Conservation (phyloP, 495 filamentous ascomycete genomes). For the Xylaria palmicola region DNA sequence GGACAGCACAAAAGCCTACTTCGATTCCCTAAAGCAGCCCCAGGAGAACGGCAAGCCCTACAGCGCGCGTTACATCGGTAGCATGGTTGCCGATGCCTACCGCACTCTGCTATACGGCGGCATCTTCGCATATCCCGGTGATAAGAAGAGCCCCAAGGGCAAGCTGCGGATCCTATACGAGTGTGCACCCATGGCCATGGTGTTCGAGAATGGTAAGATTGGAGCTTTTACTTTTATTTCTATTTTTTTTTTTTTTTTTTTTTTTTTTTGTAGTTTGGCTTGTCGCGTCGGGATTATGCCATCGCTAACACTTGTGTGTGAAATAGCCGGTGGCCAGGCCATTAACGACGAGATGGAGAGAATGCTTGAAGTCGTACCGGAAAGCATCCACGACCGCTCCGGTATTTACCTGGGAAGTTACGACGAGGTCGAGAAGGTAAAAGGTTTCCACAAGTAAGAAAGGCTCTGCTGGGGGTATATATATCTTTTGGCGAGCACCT, state of each 20-base stretch:
- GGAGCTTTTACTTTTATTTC: too few species aligned
- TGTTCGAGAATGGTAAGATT: constrained; percentile 89
- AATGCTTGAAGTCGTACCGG: constrained; percentile 85
- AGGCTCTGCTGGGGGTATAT: too few species aligned
- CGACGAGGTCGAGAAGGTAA: constrained; percentile 94
- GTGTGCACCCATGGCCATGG: constrained; percentile 98
- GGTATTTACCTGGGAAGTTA: constrained; percentile 96
- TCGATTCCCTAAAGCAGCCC: constrained; percentile 77
- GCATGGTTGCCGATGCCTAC: constrained; percentile 98
- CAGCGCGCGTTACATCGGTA: constrained; percentile 90
- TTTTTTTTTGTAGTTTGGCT: too few species aligned
- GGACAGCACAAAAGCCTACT: constrained; percentile 81
- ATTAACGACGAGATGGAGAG: constrained; percentile 84
- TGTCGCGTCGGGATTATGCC: too few species aligned
- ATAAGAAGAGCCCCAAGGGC: constrained; percentile 97
- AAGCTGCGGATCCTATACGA: constrained; percentile 98
- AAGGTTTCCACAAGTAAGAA: constrained; percentile 56
- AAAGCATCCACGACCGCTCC: constrained; percentile 92
- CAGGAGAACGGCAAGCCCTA: constrained; percentile 82
- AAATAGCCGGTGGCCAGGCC: constrained; percentile 90
- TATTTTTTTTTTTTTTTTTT: too few species aligned
- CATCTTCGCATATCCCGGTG: constrained; percentile 94
- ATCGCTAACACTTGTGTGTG: constrained; percentile 24
- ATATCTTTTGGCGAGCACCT: too few species aligned
- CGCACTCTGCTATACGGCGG: constrained; percentile 93